These are phyloP conservation scores for Penicillium sp. DNA, from an alignment of 2,329 filamentous ascomycete genomes.

Conservation along the genomic window DNA sequence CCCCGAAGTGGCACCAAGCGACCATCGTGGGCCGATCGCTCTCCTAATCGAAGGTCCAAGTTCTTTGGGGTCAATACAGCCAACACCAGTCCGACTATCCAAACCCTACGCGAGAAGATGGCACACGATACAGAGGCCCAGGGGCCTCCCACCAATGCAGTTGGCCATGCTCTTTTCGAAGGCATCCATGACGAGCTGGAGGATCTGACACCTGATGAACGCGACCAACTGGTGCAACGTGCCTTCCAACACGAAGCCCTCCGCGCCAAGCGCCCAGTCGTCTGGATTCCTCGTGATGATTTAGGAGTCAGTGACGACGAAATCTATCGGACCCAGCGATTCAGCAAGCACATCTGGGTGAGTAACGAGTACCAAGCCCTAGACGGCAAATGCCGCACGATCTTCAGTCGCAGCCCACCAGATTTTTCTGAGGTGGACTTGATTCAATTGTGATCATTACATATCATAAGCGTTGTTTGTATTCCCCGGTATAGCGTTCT, in stretches of 20 bases:
- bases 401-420: constrained; percentile 81
- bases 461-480: constrained; percentile 14
- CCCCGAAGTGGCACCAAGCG: constrained; percentile 28
- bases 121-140: constrained; percentile 67
- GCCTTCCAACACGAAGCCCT: constrained; percentile 90
- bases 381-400: constrained; percentile 76
- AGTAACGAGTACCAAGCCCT: constrained; percentile 89
- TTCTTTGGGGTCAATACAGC: constrained; percentile 40
- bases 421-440: constrained; percentile 87
- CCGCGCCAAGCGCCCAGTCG: constrained; percentile 76
- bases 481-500: constrained; percentile 21
- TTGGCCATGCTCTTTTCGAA: constrained; percentile 79
- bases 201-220: constrained; percentile 84
- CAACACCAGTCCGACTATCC: constrained; percentile 30
- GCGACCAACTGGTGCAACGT: constrained; percentile 78
- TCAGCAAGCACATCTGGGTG: constrained; percentile 82
- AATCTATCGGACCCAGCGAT: constrained; percentile 70
- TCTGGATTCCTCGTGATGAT: constrained; percentile 93
- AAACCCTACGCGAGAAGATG: constrained; percentile 37
- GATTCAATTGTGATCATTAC: constrained; percentile 63
- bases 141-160: constrained; percentile 52
- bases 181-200: constrained; percentile 91
- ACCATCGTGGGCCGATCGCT: constrained; percentile 46
- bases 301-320: constrained; percentile 91
- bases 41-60: constrained; percentile 39